Base-by-base conservation (phyloP, 2,329 filamentous ascomycete species). In the Ambrosiella xylebori region DNA sequence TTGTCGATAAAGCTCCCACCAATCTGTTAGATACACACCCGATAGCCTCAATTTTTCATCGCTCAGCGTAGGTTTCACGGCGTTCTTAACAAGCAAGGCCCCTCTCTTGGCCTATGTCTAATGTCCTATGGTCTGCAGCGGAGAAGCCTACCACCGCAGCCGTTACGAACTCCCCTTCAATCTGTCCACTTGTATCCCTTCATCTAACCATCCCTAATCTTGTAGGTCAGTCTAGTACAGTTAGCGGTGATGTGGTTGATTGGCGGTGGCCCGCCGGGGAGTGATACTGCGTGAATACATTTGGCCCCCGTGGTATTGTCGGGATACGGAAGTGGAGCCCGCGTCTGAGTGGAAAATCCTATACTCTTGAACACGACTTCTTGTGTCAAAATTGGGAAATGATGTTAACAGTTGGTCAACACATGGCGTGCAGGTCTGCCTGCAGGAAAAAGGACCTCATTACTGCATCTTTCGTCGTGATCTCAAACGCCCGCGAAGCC, bases 271-370 rank as follows among this genome's bases (percentile, higher is more conserved):
- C 15, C 45, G 45, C 45, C 45, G 13, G 4, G n/a, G 12, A 15
- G 3, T 19, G 13, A 2, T 39, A 54, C n/a, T 54, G 51, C 40
- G n/a, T 54, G n/a, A 0, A 38, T 54, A 54, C 36, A 38, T 54
- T 38, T 54, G 27, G n/a, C 51, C 51, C 37, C n/a, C 13, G 36
- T 54, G 35, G 36, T 54, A 40, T 39, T 54, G 51, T 54, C 51
- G 36, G 51, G 51, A 39, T 54, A 36, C 51, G 51, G 36, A 54
- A 19, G 51, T 40, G 51, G 51, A 7, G 51, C 37, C 51, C n/a
- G 19, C 15, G 36, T 54, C 15, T 41, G 52, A 39, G 52, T 54
- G 52, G 44, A 54, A 41, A 54, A 54, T 54, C 52, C 52, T 51
- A 19, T 13, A 27, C 27, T 27, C 27, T 27, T 27, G 27, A 27